Conservation (phyloP, 768 basidiomycete genomes). For the Trametes gibbosa region DNA sequence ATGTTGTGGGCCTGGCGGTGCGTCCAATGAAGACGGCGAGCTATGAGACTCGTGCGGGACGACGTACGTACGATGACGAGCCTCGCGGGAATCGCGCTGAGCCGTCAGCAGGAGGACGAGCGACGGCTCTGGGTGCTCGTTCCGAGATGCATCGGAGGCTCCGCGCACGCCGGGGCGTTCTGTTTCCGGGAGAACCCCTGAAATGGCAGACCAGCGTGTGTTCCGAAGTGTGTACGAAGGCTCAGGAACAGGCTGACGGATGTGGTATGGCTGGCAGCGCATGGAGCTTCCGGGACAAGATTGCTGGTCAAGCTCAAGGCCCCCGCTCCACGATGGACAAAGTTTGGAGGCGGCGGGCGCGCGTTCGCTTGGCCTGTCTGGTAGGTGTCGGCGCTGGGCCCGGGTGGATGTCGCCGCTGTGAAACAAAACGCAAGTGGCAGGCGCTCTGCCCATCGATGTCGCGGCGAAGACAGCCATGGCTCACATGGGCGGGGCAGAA, state of each 20-base stretch:
- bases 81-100: conserved; percentile 17
- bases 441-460: neutral
- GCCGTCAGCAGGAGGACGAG: conserved; percentile 1
- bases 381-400: neutral
- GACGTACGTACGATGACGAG: neutral
- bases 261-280: neutral
- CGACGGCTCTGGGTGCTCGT: neutral
- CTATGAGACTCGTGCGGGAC: neutral
- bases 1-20: conserved; percentile 4
- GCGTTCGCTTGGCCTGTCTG: too few species aligned
- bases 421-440: too few species aligned
- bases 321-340: neutral
- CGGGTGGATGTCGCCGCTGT: too few species aligned
- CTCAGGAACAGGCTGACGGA: neutral
- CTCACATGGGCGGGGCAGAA: neutral
- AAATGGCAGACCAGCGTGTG: neutral
- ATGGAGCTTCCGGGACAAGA: too few species aligned
- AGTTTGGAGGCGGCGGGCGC: neutral
- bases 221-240: neutral
- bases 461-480: too few species aligned
- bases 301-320: neutral
- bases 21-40: neutral
- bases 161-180: conserved; percentile 10
- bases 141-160: conserved; percentile 16
- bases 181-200: conserved; percentile 14